phyloP scores from a whole-genome alignment of 2,329 filamentous ascomycete genomes.

The Zymoseptoria crescenta region DNA sequence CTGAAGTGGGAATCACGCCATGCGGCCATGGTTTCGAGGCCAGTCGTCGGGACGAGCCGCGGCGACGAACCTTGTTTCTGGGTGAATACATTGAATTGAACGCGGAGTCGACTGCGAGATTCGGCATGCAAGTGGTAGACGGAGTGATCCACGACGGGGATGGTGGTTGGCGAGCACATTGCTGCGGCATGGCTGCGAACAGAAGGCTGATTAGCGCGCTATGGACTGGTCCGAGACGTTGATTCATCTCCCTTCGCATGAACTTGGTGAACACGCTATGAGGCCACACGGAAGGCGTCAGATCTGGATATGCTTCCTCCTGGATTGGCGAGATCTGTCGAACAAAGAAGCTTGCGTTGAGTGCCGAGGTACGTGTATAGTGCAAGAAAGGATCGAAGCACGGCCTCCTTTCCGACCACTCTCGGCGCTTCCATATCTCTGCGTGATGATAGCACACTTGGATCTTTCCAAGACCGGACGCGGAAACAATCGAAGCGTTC shows the following conservation, averaged over 20 bases:
- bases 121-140: neutral
- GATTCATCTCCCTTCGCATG: neutral
- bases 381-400: neutral
- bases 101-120: neutral
- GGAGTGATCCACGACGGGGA: neutral
- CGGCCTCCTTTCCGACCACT: neutral
- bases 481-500: too few species aligned
- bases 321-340: neutral
- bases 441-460: neutral
- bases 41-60: neutral
- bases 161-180: neutral
- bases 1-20: neutral
- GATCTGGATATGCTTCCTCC: neutral
- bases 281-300: neutral
- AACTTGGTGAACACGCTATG: neutral
- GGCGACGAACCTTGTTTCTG: neutral
- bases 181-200: neutral
- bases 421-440: neutral
- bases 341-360: neutral
- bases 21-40: neutral
- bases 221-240: neutral
- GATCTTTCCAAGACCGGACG: neutral
- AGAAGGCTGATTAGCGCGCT: neutral
- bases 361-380: neutral
- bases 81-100: neutral